Evolutionary conservation across 257 asterid species (phyloP), one percentile per base, ranked within the genome.

Genomic region (Scutellaria galericulata): DNA sequence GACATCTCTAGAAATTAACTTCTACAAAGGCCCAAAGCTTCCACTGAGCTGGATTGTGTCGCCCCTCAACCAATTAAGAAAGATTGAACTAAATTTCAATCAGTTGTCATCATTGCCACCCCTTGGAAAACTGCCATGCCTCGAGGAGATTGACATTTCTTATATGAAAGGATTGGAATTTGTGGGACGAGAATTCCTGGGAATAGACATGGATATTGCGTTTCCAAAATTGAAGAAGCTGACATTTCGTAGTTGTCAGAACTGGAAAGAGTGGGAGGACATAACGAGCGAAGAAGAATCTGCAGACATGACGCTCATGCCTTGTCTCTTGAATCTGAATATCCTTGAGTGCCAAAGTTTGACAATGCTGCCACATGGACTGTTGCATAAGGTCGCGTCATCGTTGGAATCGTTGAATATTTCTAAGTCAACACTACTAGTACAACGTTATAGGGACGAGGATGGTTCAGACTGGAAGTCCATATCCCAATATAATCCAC

Each of bases 201-300:
- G 83, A 22, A 18, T 18, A 18, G 11, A 39, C 6, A 66, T 8
- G 47, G 15, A 31, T 31, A 31, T 39, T 37, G 50, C 39, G 22
- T 80, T 71, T 48, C 81, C 84, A 9, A 72, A 72, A 67, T 56
- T 80, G 70, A 80, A 62, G 77, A 50, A 2, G 4, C 56, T 80
- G 66, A 6, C 0, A 1, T 67, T 76, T 13, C 2, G 3, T 2
- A 5, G 5, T 10, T 80, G 84, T 62, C 4, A 7, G 1, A 51
- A 39, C 7, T 80, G 81, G 84, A 71, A 72, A 48, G 72, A 71
- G 47, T 80, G 84, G 80, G 70, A 71, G 60, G 84, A 80, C 35
- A 8, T 70, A 5, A 67, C 69, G 3, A 42, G 41, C 7, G 66
- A 46, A 35, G 57, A 50, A 64, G 78, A 56, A 13, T 4, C 35